Percentiles rank a stretch among this genome's conserved stretches.
Evolutionary conservation across 2,329 filamentous ascomycete species (phyloP).

Genomic region (Ceratocystis cacaofunesta): DNA sequence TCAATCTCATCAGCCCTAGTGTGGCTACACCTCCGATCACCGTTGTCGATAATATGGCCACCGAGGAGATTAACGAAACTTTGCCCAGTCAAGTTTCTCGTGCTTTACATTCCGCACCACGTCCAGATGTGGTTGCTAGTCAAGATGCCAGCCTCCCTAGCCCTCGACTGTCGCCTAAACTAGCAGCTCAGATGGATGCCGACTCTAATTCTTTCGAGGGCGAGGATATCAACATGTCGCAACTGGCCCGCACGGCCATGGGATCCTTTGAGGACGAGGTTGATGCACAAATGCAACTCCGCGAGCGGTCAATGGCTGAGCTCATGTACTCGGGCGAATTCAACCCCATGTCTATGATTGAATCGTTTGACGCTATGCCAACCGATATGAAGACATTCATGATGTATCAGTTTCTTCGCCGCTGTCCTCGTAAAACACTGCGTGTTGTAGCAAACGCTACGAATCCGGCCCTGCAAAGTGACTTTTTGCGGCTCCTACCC

Average conservation of each 20-base stretch:
- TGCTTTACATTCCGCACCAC: constrained; percentile 1
- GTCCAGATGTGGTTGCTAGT: constrained; percentile 21
- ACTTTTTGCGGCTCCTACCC: constrained; percentile 74
- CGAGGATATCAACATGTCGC: constrained; percentile 27
- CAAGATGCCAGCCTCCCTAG: constrained; percentile 90
- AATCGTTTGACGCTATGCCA: constrained; percentile 82
- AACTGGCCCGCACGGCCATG: background rate
- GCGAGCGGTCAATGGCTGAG: background rate
- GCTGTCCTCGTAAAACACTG: constrained; percentile 75
- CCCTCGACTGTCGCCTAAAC: constrained; percentile 81
- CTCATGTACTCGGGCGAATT: constrained; percentile 32
- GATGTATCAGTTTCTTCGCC: constrained; percentile 86
- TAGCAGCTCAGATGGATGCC: constrained; percentile 45
- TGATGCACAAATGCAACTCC: constrained; percentile 9
- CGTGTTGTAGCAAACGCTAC: constrained; percentile 82
- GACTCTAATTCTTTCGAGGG: constrained; percentile 31
- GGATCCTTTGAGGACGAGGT: constrained; percentile 6
- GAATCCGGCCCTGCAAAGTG: constrained; percentile 86
- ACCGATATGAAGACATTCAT: constrained; percentile 86
- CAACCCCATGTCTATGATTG: constrained; percentile 73
- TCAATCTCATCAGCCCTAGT: constrained; percentile 46
- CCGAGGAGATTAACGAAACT: constrained; percentile 49
- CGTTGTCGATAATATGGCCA: background rate
- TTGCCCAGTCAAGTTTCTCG: constrained; percentile 22
- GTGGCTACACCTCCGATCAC: constrained; percentile 63